Conservation (phyloP, 2,329 filamentous ascomycete species). For the Alternaria conjuncta region DNA sequence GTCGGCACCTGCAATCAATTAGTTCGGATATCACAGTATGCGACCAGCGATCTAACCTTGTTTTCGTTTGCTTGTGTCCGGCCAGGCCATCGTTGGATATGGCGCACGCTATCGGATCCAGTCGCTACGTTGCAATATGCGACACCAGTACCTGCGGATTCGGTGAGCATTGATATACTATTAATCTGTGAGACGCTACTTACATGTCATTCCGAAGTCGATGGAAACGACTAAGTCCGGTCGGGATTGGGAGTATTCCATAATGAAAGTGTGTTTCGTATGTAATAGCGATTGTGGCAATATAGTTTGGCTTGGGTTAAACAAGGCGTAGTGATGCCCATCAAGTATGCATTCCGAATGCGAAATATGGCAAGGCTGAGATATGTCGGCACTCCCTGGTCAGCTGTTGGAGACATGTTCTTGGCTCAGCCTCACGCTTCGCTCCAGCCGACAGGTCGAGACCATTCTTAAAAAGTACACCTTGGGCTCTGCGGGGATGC, state of each 20-base stretch:
- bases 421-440: neutral
- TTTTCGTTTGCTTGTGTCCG: conserved; percentile 60
- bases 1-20: conserved; percentile 52
- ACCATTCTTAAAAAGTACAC: neutral
- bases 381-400: neutral
- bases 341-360: no score
- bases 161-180: neutral
- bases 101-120: conserved; percentile 36
- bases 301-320: neutral
- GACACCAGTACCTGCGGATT: conserved; percentile 39
- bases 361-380: neutral
- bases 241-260: neutral
- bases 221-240: neutral
- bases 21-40: no score
- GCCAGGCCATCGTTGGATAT: conserved; percentile 60
- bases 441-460: neutral
- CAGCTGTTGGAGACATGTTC: no score
- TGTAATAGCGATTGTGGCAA: no score
- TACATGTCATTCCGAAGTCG: conserved; percentile 1
- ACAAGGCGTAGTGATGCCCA: no score
- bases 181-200: fast-evolving
- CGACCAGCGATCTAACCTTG: conserved; percentile 40
- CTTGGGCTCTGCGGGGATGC: neutral
- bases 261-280: neutral
- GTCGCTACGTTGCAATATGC: conserved; percentile 45